Evolutionary conservation across 2,329 filamentous ascomycete genomes (phyloP).

Genomic region (Nemania serpens): DNA sequence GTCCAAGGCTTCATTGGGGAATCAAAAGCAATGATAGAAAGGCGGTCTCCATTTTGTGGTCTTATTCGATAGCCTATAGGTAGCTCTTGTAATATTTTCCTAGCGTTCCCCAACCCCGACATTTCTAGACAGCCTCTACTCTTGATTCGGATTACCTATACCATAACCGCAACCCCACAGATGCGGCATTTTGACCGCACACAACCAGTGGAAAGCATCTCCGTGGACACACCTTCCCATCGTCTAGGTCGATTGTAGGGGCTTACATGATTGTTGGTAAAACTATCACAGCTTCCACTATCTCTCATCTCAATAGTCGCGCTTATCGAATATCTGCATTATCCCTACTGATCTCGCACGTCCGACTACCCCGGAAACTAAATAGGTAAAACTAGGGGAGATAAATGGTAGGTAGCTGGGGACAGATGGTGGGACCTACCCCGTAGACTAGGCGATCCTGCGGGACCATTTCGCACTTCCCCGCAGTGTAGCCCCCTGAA

Average conservation of each 20-base stretch:
- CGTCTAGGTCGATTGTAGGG: not conserved
- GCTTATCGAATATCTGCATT: not conserved
- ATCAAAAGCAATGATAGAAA: not conserved
- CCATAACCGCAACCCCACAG: not conserved
- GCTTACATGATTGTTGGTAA: not conserved
- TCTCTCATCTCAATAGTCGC: too few species aligned
- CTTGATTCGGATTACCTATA: not conserved
- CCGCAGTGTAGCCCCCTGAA: not conserved
- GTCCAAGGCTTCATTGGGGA: not conserved
- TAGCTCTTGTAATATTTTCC: too few species aligned
- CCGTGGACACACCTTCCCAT: too few species aligned
- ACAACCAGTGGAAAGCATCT: too few species aligned
- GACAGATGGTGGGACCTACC: constrained; percentile 1
- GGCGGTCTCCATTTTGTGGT: not conserved
- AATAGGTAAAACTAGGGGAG: not conserved
- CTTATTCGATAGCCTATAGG: not conserved
- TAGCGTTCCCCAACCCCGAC: too few species aligned
- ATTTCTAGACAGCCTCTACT: too few species aligned
- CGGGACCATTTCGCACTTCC: constrained; percentile 12
- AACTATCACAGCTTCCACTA: not conserved
- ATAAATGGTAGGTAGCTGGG: too few species aligned
- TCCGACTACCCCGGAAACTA: not conserved
- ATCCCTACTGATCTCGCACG: not conserved
- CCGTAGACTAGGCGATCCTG: not conserved
- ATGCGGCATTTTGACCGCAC: not conserved